Percentiles rank a stretch among this genome's conserved stretches.
These are phyloP conservation scores for Fusarium marasasianum DNA, from an alignment of 2,329 filamentous ascomycete genomes.

Conservation along the genomic window DNA sequence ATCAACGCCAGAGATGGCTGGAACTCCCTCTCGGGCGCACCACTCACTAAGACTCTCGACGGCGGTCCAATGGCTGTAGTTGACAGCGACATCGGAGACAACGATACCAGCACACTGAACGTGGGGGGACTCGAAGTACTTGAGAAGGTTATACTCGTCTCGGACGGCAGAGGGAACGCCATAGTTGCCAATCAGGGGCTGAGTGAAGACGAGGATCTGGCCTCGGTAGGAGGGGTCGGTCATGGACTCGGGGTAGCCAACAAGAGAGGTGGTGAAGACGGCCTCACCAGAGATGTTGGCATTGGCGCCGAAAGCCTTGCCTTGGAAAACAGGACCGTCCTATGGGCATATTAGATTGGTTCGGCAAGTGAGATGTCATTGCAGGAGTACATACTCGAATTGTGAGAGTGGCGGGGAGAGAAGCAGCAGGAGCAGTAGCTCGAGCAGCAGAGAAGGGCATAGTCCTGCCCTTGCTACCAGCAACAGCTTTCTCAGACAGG, in stretches of 20 bases:
- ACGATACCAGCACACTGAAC: constrained; percentile 97
- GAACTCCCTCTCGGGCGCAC: constrained; percentile 96
- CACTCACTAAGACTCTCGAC: constrained; percentile 92
- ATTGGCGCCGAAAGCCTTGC: constrained; percentile 96
- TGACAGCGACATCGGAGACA: constrained; percentile 90
- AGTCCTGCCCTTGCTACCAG: constrained; percentile 75
- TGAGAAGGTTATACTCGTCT: constrained; percentile 89
- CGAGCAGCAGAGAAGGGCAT: constrained; percentile 68
- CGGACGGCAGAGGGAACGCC: constrained; percentile 88
- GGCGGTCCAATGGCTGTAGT: constrained; percentile 99
- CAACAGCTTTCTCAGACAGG: constrained; percentile 54
- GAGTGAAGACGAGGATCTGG: constrained; percentile 98
- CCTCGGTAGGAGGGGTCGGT: constrained; percentile 89
- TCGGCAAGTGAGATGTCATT: too few relatives aligned
- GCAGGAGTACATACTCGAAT: constrained; percentile 73
- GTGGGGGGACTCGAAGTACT: constrained; percentile 98
- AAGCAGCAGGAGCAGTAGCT: constrained; percentile 71
- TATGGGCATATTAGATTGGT: constrained; percentile 48
- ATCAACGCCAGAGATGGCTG: constrained; percentile 95
- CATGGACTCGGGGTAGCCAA: constrained; percentile 96
- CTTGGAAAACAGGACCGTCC: constrained; percentile 95
- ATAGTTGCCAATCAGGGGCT: constrained; percentile 98
- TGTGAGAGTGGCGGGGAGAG: constrained; percentile 80
- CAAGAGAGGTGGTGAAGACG: constrained; percentile 97
- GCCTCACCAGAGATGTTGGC: constrained; percentile 97